Conservation (phyloP, 352 stramenopile genomes). For the Elongisporangium anandrum region DNA sequence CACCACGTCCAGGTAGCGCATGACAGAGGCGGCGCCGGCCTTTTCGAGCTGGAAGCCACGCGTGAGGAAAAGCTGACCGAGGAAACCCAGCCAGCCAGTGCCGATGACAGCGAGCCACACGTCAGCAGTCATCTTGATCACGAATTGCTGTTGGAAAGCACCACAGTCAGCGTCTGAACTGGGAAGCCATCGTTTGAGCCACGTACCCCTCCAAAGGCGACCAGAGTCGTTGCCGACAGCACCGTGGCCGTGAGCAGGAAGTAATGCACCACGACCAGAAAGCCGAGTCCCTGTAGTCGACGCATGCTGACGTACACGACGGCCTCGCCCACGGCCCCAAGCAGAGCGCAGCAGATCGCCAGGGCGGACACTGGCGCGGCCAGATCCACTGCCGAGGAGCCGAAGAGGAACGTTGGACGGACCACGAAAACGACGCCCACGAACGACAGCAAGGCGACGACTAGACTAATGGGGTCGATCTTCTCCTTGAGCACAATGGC, state of each 20-base stretch:
- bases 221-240: slow-evolving; percentile 23
- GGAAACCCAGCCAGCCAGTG: slow-evolving; percentile 24
- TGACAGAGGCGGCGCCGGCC: slow-evolving; percentile 53
- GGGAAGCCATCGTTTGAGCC: too few species aligned
- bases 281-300: slow-evolving; percentile 26
- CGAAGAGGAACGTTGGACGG: slow-evolving; percentile 15
- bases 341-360: slow-evolving; percentile 29
- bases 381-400: slow-evolving; percentile 5
- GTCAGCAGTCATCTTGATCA: neutral
- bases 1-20: slow-evolving; percentile 68
- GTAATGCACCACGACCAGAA: slow-evolving; percentile 35
- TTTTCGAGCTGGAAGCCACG: slow-evolving; percentile 72
- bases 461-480: slow-evolving; percentile 11
- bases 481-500: slow-evolving; percentile 17
- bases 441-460: slow-evolving; percentile 15
- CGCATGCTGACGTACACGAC: slow-evolving; percentile 36
- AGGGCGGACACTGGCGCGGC: slow-evolving; percentile 7
- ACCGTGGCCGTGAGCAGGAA: slow-evolving; percentile 33
- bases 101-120: slow-evolving; percentile 15
- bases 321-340: slow-evolving; percentile 21
- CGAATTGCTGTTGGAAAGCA: neutral
- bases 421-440: slow-evolving; percentile 21
- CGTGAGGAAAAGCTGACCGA: slow-evolving; percentile 59
- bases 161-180: neutral
- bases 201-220: slow-evolving; percentile 23